Conservation (phyloP, 2,329 filamentous ascomycete species). For the Cladosporium sphaerospermum region DNA sequence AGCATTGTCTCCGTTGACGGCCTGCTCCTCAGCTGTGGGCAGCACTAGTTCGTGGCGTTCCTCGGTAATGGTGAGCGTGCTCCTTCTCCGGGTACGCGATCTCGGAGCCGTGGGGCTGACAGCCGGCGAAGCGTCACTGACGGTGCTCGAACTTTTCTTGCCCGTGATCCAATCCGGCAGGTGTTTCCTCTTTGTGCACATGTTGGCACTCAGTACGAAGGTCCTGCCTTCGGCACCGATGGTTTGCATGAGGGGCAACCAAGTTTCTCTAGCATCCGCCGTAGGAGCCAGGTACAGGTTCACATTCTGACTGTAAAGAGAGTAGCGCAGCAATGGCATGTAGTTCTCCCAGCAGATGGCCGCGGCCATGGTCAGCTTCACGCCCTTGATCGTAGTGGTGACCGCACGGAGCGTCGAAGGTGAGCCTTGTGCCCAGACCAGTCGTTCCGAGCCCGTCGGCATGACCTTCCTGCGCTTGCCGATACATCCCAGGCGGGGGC, state of each 20-base stretch:
- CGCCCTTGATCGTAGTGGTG: constrained; percentile 69
- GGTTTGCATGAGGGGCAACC: constrained; percentile 76
- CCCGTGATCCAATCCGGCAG: constrained; percentile 52
- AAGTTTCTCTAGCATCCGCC: constrained; percentile 75
- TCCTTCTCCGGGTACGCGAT: constrained; percentile 29
- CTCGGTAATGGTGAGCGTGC: constrained; percentile 37
- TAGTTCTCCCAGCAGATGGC: constrained; percentile 98
- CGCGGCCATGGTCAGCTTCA: constrained; percentile 71
- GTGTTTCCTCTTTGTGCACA: constrained; percentile 60
- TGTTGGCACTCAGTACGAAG: constrained; percentile 81
- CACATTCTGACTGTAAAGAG: constrained; percentile 82
- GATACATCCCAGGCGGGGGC: constrained; percentile 63
- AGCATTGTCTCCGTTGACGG: constrained; percentile 4
- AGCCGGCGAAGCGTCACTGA: neutral
- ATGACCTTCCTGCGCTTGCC: constrained; percentile 90
- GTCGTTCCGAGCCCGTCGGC: constrained; percentile 77
- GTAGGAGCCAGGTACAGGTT: constrained; percentile 89
- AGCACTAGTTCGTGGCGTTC: constrained; percentile 53
- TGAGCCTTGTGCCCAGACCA: constrained; percentile 84
- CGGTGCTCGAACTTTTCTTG: neutral
- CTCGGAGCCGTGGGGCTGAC: neutral
- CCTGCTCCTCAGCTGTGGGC: constrained; percentile 12
- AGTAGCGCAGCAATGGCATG: constrained; percentile 82
- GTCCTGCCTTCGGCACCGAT: constrained; percentile 75
- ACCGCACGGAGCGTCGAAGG: constrained; percentile 73